These are phyloP conservation scores for Helotiales sp. DNA, from an alignment of 2,329 filamentous ascomycete species.

Conservation along the genomic window DNA sequence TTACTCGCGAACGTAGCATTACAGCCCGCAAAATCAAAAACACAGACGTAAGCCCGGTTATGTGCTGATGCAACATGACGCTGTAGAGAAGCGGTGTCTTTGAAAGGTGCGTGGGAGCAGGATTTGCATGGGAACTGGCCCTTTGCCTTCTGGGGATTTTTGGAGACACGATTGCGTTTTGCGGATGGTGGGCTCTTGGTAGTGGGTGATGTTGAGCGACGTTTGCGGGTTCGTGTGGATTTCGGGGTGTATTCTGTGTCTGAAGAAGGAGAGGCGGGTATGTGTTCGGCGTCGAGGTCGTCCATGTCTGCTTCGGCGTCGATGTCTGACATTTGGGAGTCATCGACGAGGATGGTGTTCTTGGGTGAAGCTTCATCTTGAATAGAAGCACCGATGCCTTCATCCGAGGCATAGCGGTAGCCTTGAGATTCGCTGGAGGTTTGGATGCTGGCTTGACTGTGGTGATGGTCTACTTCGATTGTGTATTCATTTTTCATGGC, in stretches of 20 bases:
- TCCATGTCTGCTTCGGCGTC: slow-evolving; percentile 29
- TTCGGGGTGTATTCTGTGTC: slow-evolving; percentile 38
- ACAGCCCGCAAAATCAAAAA: slow-evolving; percentile 81
- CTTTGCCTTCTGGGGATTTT: slow-evolving; percentile 16
- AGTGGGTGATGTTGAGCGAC: slow-evolving; percentile 7
- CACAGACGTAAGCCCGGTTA: slow-evolving; percentile 72
- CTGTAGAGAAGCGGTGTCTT: slow-evolving; percentile 51
- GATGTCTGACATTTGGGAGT: slow-evolving; percentile 18
- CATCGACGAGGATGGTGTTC: slow-evolving; percentile 19
- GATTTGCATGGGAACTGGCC: slow-evolving; percentile 25
- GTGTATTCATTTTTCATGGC: slow-evolving; percentile 27
- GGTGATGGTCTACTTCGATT: slow-evolving; percentile 16
- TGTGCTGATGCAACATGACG: slow-evolving; percentile 54
- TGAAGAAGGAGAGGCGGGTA: slow-evolving; percentile 17
- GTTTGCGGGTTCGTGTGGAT: slow-evolving; percentile 28
- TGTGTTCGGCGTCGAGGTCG: slow-evolving; percentile 24
- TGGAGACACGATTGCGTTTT: slow-evolving; percentile 29
- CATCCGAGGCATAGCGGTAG: slow-evolving; percentile 28
- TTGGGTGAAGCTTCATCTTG: slow-evolving; percentile 32
- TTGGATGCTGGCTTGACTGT: slow-evolving; percentile 4
- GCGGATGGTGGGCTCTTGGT: slow-evolving; percentile 8
- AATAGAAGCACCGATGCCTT: slow-evolving; percentile 37
- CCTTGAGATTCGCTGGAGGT: not conserved
- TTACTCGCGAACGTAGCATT: slow-evolving; percentile 74
- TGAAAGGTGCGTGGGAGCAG: slow-evolving; percentile 47